Base-by-base conservation (phyloP, 768 basidiomycete species). In the Lyophyllum semitale region DNA sequence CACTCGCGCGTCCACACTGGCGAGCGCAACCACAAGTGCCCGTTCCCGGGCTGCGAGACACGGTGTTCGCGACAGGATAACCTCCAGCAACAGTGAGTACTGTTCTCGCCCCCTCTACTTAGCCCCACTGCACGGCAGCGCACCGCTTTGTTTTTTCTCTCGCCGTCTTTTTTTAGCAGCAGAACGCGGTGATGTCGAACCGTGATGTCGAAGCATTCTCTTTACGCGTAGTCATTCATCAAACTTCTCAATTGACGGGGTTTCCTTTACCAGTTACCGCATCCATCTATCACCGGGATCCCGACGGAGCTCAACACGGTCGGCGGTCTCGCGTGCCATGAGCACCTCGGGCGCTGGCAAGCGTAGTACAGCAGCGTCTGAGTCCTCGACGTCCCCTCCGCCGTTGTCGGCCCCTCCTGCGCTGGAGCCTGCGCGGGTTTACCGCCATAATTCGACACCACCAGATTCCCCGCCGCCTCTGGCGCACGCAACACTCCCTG, bases 31-130 rank as follows among this genome's bases (percentile, higher is more conserved):
- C 91, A 95, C 75, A 90, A 86, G 56, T 96, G 93, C 66, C 93
- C 94, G 30, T 95, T 93, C 74, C 93, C 94, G n/a, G 93, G 93
- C 22, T 96, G 93, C 69, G 91, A 94, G 63, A 95, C 93, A 1
- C 81, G 90, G 17, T 95, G 94, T 61, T 93, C 91, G 11, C 77
- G 93, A 30, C 92, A 94, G 70, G 94, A 96, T 63, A 96, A 96
- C 61, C 79, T 96, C 4, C 81, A 83, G 47, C 82, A 83, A 59
- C 82, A 83, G 82, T 82, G 50, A 63, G 80, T 77, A 23, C n/a
- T n/a, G n/a, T n/a, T n/a, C n/a, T n/a, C n/a, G n/a, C n/a, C n/a
- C n/a, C n/a, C n/a, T n/a, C n/a, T n/a, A n/a, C n/a, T n/a, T n/a
- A n/a, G n/a, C n/a, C n/a, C n/a, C n/a, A n/a, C n/a, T n/a, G n/a